Conservation (phyloP, 176 grass and related monocot species). For the Metroxylon sagu region DNA sequence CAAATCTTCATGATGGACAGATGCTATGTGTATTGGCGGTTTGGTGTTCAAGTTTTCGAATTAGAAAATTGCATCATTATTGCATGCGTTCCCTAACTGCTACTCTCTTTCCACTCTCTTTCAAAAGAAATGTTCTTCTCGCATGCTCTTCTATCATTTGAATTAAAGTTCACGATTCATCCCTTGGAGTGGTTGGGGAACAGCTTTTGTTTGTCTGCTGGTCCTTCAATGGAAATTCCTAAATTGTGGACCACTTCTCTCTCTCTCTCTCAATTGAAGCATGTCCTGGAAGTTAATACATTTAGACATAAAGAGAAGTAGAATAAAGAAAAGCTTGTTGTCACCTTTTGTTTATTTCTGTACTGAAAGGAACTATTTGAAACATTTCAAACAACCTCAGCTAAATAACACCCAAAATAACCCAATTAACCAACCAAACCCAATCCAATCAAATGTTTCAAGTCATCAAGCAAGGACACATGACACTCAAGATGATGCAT, state of each 20-base stretch:
- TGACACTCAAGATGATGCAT: no score
- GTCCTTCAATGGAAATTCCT: not conserved
- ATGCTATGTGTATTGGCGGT: not conserved
- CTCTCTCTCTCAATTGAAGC: not conserved
- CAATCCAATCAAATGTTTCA: no score
- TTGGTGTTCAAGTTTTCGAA: conserved; percentile 1
- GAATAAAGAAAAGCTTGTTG: no score
- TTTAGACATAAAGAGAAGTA: no score
- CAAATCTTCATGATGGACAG: not conserved
- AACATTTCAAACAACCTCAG: no score
- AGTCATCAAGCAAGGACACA: no score
- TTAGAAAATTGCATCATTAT: not conserved
- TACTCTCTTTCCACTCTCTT: not conserved
- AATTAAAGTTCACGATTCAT: conserved; percentile 34
- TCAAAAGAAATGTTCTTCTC: not conserved
- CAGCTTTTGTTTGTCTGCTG: not conserved
- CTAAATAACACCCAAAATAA: no score
- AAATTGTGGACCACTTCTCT: not conserved
- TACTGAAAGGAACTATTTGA: no score
- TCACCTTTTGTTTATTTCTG: no score
- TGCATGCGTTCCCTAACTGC: not conserved
- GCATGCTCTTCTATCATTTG: conserved; percentile 20
- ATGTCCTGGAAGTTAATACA: no score
- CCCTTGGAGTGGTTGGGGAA: conserved; percentile 19
- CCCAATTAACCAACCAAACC: no score